Evolutionary conservation across 805 yeast genomes (phyloP).

Genomic region (Zygotorulaspora florentina): DNA sequence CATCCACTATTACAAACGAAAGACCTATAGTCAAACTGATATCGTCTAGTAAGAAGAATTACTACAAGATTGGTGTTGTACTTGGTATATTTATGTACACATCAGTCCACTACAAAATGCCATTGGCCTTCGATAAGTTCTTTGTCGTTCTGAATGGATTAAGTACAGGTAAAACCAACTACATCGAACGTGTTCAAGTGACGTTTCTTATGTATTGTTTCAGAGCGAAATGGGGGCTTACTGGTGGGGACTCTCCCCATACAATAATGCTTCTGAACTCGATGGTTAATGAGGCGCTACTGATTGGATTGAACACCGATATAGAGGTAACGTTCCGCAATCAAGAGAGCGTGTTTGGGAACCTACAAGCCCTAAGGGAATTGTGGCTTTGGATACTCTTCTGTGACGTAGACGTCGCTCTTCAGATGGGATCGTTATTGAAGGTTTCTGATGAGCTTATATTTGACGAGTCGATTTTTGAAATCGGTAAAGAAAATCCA

Average conservation of each 20-base stretch:
- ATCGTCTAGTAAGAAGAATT: slow-evolving; percentile 19
- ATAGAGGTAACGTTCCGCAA: slow-evolving; percentile 13
- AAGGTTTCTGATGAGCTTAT: slow-evolving; percentile 5
- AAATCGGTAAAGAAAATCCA: background rate
- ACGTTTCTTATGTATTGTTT: slow-evolving; percentile 17
- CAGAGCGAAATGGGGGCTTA: slow-evolving; percentile 8
- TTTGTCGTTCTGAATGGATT: slow-evolving; percentile 25
- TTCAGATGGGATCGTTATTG: slow-evolving; percentile 25
- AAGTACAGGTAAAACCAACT: slow-evolving; percentile 23
- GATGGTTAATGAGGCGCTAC: slow-evolving; percentile 14
- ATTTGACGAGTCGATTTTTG: slow-evolving; percentile 4
- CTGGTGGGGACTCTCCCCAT: slow-evolving; percentile 26
- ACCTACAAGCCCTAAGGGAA: slow-evolving; percentile 17
- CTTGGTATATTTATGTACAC: slow-evolving; percentile 20
- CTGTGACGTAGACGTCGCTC: slow-evolving; percentile 22
- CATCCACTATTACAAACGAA: background rate
- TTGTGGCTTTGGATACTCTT: slow-evolving; percentile 26
- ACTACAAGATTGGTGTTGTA: slow-evolving; percentile 27
- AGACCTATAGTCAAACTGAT: slow-evolving; percentile 3
- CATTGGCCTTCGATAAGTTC: slow-evolving; percentile 19
- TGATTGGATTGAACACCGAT: slow-evolving; percentile 25
- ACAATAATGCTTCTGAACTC: slow-evolving; percentile 11
- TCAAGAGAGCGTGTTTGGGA: slow-evolving; percentile 19
- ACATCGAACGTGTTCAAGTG: slow-evolving; percentile 27
- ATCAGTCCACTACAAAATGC: slow-evolving; percentile 14